Conservation (phyloP, 1,139 yeast species). For the Komagataea norvegica region DNA sequence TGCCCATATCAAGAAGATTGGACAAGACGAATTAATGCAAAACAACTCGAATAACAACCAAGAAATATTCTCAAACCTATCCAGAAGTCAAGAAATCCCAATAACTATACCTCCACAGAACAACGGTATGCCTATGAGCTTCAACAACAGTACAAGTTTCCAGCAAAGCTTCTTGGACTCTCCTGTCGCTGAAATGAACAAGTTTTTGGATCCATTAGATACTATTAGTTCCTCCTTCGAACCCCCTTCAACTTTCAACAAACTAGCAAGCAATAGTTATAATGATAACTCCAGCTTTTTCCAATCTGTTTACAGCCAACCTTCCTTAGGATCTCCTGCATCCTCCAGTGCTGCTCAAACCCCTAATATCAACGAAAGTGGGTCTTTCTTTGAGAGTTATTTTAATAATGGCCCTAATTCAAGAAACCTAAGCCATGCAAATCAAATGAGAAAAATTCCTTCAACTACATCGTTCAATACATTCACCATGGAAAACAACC, state of each 20-base stretch:
- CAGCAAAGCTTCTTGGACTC: constrained; percentile 21
- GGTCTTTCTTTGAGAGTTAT: constrained; percentile 24
- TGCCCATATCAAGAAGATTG: constrained; percentile 59
- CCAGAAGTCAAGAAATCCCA: constrained; percentile 17
- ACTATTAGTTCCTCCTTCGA: constrained; percentile 24
- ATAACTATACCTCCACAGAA: constrained; percentile 10
- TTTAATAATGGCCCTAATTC: constrained; percentile 13
- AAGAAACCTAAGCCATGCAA: constrained; percentile 19
- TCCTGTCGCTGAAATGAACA: constrained; percentile 17
- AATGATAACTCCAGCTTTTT: constrained; percentile 18
- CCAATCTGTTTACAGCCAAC: constrained; percentile 14
- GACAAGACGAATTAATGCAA: constrained; percentile 34
- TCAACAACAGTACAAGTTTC: constrained; percentile 11
- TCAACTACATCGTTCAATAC: constrained; percentile 14
- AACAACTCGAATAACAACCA: neutral
- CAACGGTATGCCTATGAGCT: constrained; percentile 12
- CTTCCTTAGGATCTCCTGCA: constrained; percentile 20
- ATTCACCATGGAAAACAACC: constrained; percentile 9
- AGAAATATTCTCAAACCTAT: constrained; percentile 5
- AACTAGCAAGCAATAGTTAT: constrained; percentile 16
- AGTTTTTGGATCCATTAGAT: constrained; percentile 26
- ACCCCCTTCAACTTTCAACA: constrained; percentile 22
- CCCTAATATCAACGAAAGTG: constrained; percentile 18
- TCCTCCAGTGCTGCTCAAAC: constrained; percentile 24
- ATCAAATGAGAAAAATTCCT: constrained; percentile 22